A percentile compares a stretch with the other conserved stretches of the same genome.
Evolutionary conservation across 192 early-diverging fungal species (phyloP).

Genomic region (Pilobolus umbonatus): DNA sequence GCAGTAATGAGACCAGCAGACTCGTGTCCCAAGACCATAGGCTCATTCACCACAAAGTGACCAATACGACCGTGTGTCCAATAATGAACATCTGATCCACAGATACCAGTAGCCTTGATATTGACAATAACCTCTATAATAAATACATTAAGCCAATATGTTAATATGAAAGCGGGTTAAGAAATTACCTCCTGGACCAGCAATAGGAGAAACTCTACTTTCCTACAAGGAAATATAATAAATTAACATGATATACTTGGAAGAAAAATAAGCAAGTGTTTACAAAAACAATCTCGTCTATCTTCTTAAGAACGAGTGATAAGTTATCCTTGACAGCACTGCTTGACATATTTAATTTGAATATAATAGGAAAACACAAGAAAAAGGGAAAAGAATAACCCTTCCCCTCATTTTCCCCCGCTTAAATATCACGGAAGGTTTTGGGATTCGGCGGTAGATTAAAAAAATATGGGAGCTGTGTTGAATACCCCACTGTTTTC

Average conservation of each 20-base stretch:
- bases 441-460: too few relatives aligned
- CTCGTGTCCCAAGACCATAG: conserved; percentile 45
- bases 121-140: conserved; percentile 36
- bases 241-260: neutral
- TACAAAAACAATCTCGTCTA: conserved; percentile 25
- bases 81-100: conserved; percentile 45
- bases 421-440: too few relatives aligned
- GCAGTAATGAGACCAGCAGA: conserved; percentile 34
- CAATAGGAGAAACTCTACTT: conserved; percentile 23
- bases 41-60: conserved; percentile 26
- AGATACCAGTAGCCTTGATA: conserved; percentile 42
- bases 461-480: too few relatives aligned
- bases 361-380: neutral
- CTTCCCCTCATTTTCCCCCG: too few relatives aligned
- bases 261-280: neutral
- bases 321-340: neutral
- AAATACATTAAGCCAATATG: neutral
- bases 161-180: neutral
- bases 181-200: conserved; percentile 25
- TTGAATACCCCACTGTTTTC: too few relatives aligned
- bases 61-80: conserved; percentile 37
- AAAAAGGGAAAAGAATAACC: neutral
- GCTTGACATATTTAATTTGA: conserved; percentile 6
- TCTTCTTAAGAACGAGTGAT: conserved; percentile 25
- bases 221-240: conserved; percentile 15